Evolutionary conservation across 2,329 filamentous ascomycete genomes (phyloP).

Genomic region (Colletotrichum shisoi): DNA sequence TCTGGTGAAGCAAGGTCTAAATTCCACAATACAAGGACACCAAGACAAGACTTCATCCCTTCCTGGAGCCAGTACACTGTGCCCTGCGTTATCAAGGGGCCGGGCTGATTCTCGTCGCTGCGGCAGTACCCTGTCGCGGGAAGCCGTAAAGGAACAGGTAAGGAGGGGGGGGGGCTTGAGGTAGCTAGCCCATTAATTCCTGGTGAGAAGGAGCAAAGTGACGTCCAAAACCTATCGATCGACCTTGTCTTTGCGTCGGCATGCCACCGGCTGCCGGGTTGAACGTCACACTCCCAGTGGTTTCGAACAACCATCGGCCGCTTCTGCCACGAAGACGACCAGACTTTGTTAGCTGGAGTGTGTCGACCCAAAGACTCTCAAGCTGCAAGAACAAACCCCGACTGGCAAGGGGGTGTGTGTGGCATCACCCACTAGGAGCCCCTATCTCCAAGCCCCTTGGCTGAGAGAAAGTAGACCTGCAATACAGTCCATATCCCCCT

Average conservation of each 20-base stretch:
- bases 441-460: slow-evolving; percentile 86
- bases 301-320: not conserved
- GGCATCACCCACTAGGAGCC: slow-evolving; percentile 19
- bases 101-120: not conserved
- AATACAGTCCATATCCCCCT: slow-evolving; percentile 85
- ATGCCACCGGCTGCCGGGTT: not conserved
- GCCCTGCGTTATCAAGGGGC: not conserved
- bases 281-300: not conserved
- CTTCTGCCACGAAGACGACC: slow-evolving; percentile 1
- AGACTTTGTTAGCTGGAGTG: not conserved
- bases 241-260: not conserved
- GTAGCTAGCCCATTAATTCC: not conserved
- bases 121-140: not conserved
- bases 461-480: slow-evolving; percentile 88
- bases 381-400: not conserved
- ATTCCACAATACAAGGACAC: not conserved
- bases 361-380: not conserved
- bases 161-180: too few species aligned
- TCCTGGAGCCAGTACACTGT: not conserved
- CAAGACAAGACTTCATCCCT: not conserved
- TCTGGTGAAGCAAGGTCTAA: not conserved
- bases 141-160: not conserved
- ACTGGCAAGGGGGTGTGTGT: not conserved
- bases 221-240: not conserved
- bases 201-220: not conserved